Percentiles rank a stretch among this genome's conserved stretches.
phyloP scores from a whole-genome alignment of 352 stramenopile species.

The Peronosclerospora sorghi region DNA sequence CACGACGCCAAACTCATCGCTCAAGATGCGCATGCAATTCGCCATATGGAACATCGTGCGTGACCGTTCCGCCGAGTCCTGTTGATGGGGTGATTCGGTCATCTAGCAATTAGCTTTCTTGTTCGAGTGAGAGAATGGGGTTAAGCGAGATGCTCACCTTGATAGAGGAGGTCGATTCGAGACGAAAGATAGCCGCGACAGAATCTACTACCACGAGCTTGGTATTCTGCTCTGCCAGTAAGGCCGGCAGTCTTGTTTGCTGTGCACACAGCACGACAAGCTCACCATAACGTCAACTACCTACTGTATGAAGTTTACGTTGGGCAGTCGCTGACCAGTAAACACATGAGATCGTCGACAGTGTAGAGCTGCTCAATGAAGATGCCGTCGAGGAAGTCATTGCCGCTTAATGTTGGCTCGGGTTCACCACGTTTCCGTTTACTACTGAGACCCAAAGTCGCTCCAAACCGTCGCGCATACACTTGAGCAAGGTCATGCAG shows the following conservation, averaged over 20 bases:
- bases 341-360: slow-evolving; percentile 44
- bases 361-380: slow-evolving; percentile 77
- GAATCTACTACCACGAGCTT: slow-evolving; percentile 78
- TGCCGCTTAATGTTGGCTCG: slow-evolving; percentile 5
- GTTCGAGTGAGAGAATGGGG: neutral
- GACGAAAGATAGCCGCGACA: slow-evolving; percentile 61
- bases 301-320: neutral
- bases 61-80: slow-evolving; percentile 54
- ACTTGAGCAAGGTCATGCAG: slow-evolving; percentile 50
- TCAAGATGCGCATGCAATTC: slow-evolving; percentile 79
- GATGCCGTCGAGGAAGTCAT: slow-evolving; percentile 57
- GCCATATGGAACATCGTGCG: slow-evolving; percentile 73
- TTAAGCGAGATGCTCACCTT: slow-evolving; percentile 24
- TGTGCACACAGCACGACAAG: slow-evolving; percentile 7
- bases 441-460: slow-evolving; percentile 13
- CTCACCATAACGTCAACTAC: neutral
- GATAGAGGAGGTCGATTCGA: slow-evolving; percentile 54
- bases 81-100: no score
- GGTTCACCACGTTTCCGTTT: slow-evolving; percentile 39
- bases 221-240: slow-evolving; percentile 61
- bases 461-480: slow-evolving; percentile 34
- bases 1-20: slow-evolving; percentile 60
- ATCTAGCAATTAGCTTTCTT: neutral
- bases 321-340: slow-evolving; percentile 26
- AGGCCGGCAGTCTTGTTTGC: slow-evolving; percentile 52